These are phyloP conservation scores for Dactylorhiza incarnata DNA, from an alignment of 106 monocot species.

Conservation along the genomic window DNA sequence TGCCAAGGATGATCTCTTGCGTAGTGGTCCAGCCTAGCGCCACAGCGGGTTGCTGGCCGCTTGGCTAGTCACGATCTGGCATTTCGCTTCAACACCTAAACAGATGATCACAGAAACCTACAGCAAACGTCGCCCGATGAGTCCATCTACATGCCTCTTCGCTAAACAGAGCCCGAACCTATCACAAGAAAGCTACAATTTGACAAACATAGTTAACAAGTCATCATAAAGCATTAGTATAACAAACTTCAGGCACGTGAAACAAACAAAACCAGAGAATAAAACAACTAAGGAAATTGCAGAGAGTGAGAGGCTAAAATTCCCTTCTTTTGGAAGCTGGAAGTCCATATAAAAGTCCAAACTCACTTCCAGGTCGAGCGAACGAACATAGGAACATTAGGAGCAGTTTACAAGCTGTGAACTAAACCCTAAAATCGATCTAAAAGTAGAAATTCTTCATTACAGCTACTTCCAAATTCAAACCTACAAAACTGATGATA, in stretches of 20 bases:
- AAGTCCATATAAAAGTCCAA: background rate
- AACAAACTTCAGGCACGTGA: background rate
- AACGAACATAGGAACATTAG: background rate
- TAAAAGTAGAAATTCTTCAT: background rate
- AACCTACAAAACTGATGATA: background rate
- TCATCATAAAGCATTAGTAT: background rate
- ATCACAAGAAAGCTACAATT: too few relatives aligned
- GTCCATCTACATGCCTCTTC: too few relatives aligned
- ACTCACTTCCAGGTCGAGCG: background rate
- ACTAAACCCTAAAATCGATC: background rate
- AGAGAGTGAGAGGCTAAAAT: background rate
- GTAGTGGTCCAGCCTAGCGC: too few relatives aligned
- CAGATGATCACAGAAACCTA: too few relatives aligned
- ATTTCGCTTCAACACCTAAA: too few relatives aligned
- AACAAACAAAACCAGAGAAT: background rate
- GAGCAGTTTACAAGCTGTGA: constrained; percentile 8
- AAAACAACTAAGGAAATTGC: background rate
- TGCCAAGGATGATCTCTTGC: too few relatives aligned
- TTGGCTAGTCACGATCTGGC: too few relatives aligned
- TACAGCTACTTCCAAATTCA: background rate
- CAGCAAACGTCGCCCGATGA: too few relatives aligned
- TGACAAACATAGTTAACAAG: background rate
- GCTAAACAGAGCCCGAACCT: too few relatives aligned
- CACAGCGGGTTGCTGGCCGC: too few relatives aligned
- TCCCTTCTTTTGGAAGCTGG: background rate